Evolutionary conservation across 176 grass and related monocot species (phyloP).

Genomic region (Oropetium thomaeum): DNA sequence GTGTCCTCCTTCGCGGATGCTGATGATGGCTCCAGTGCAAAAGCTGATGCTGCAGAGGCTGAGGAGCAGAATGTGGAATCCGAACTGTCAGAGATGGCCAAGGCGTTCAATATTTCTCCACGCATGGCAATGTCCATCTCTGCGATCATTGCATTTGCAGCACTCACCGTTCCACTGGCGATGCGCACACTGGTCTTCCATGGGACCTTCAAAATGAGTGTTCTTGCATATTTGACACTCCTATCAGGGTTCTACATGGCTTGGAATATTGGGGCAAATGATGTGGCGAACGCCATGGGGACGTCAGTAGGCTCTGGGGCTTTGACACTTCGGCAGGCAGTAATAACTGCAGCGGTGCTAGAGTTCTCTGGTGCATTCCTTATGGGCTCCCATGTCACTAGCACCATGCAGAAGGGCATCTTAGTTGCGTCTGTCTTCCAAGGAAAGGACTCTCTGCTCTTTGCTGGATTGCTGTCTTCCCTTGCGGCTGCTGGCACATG

Average conservation of each 20-base stretch:
- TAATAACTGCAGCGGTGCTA: slow-evolving; percentile 75
- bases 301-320: slow-evolving; percentile 96
- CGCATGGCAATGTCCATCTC: slow-evolving; percentile 64
- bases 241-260: slow-evolving; percentile 96
- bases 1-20: slow-evolving; percentile 65
- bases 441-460: slow-evolving; percentile 81
- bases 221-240: slow-evolving; percentile 64
- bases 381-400: slow-evolving; percentile 97
- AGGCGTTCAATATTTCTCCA: slow-evolving; percentile 81
- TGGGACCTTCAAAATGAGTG: slow-evolving; percentile 54
- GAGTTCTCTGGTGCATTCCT: slow-evolving; percentile 95
- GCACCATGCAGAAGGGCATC: slow-evolving; percentile 99
- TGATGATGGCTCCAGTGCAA: slow-evolving; percentile 40
- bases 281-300: slow-evolving; percentile 98
- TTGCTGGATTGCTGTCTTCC: slow-evolving; percentile 87
- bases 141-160: slow-evolving; percentile 64
- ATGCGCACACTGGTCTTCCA: slow-evolving; percentile 65
- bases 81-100: slow-evolving; percentile 64
- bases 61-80: slow-evolving; percentile 21
- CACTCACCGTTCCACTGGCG: slow-evolving; percentile 55
- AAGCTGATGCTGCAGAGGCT: slow-evolving; percentile 3
- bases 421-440: slow-evolving; percentile 81
- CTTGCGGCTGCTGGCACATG: slow-evolving; percentile 95
- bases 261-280: slow-evolving; percentile 97
- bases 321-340: slow-evolving; percentile 87